These are phyloP conservation scores for Zopfochytrium polystomum DNA, from an alignment of 371 early-diverging fungal species.

Conservation along the genomic window DNA sequence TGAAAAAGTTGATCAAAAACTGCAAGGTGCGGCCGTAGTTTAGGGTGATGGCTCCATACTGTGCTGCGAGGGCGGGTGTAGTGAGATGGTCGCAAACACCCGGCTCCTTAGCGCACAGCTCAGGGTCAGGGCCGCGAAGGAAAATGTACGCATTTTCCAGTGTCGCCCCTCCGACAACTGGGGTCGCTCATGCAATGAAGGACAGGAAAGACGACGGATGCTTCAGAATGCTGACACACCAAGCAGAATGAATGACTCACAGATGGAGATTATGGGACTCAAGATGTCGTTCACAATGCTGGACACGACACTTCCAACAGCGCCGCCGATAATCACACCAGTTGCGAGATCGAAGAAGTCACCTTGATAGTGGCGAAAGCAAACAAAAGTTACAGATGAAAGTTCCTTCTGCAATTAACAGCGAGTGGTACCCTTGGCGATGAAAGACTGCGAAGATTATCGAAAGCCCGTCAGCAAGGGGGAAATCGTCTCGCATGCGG, in stretches of 20 bases:
- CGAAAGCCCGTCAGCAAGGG: too few species aligned
- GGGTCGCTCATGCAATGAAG: background rate
- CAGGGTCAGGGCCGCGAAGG: background rate
- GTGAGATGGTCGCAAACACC: slow-evolving; percentile 8
- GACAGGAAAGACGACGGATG: too few species aligned
- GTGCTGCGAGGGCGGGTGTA: slow-evolving; percentile 5
- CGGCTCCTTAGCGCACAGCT: background rate
- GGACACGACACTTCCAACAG: slow-evolving; percentile 42
- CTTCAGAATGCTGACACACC: too few species aligned
- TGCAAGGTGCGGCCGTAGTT: slow-evolving; percentile 32
- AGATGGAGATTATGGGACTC: slow-evolving; percentile 29
- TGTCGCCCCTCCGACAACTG: slow-evolving; percentile 3
- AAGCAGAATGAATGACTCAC: background rate
- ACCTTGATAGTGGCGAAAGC: too few species aligned
- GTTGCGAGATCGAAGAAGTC: slow-evolving; percentile 37
- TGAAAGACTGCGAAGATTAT: slow-evolving; percentile 7
- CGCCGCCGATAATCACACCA: slow-evolving; percentile 50
- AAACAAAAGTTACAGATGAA: too few species aligned
- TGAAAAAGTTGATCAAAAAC: slow-evolving; percentile 28
- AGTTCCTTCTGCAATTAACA: too few species aligned
- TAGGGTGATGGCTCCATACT: slow-evolving; percentile 20
- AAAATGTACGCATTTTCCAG: slow-evolving; percentile 13
- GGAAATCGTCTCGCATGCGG: too few species aligned
- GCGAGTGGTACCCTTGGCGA: too few species aligned
- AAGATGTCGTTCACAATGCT: slow-evolving; percentile 33